phyloP scores from a whole-genome alignment of 2,329 filamentous ascomycete species.

The Aphanoascus verrucosus region DNA sequence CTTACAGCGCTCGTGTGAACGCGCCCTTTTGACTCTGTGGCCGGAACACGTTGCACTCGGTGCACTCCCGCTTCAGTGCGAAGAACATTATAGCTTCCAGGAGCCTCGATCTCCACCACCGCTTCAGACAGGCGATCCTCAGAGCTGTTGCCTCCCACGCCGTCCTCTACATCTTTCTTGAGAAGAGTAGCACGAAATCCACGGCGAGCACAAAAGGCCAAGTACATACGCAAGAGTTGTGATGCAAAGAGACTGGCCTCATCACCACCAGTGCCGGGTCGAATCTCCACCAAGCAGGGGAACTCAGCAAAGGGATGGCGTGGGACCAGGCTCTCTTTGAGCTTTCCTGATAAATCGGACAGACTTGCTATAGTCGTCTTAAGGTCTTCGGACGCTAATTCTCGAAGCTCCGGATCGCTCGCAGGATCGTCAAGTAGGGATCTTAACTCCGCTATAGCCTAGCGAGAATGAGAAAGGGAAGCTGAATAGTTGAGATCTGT shows the following conservation, averaged over 20 bases:
- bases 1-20: slow-evolving; percentile 89
- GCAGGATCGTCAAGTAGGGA: slow-evolving; percentile 60
- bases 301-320: slow-evolving; percentile 81
- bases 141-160: slow-evolving; percentile 43
- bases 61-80: slow-evolving; percentile 89
- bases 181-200: slow-evolving; percentile 58
- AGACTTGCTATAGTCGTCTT: slow-evolving; percentile 53
- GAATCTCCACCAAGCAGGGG: slow-evolving; percentile 82
- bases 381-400: slow-evolving; percentile 59
- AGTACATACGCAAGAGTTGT: slow-evolving; percentile 83
- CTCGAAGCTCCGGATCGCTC: slow-evolving; percentile 49
- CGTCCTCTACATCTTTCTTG: slow-evolving; percentile 70
- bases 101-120: slow-evolving; percentile 67
- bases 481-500: neutral
- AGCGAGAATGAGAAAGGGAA: slow-evolving; percentile 14
- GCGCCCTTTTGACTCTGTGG: slow-evolving; percentile 80
- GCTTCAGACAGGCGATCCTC: slow-evolving; percentile 73
- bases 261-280: slow-evolving; percentile 81
- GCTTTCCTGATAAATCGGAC: slow-evolving; percentile 50
- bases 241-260: slow-evolving; percentile 87
- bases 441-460: slow-evolving; percentile 58
- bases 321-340: slow-evolving; percentile 72
- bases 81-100: slow-evolving; percentile 69
- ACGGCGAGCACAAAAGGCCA: slow-evolving; percentile 58
- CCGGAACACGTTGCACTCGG: slow-evolving; percentile 83